phyloP scores from a whole-genome alignment of 208 protist species.

The Trypanosoma theileri region DNA sequence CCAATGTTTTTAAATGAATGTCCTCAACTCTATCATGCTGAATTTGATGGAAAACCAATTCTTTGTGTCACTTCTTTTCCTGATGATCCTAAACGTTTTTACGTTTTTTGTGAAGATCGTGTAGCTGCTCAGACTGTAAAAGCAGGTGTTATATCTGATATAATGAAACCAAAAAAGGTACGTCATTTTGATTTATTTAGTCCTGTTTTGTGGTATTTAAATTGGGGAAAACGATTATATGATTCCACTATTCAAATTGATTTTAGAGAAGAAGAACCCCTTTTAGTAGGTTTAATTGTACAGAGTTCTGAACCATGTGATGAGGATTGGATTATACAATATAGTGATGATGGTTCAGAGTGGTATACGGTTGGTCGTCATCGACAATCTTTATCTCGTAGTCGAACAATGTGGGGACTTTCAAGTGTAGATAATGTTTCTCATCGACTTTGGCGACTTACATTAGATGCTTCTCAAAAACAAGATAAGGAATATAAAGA shows the following conservation, averaged over 20 bases:
- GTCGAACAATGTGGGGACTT: conserved; percentile 29
- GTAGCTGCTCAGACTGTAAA: conserved; percentile 23
- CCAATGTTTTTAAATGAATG: conserved; percentile 25
- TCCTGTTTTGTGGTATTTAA: conserved; percentile 27
- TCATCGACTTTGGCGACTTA: conserved; percentile 43
- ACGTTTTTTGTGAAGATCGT: conserved; percentile 34
- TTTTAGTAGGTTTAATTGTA: conserved; percentile 27
- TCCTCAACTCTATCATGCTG: conserved; percentile 22
- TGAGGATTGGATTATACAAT: conserved; percentile 37
- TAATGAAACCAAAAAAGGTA: conserved; percentile 15
- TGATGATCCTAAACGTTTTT: conserved; percentile 26
- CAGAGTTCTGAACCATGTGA: conserved; percentile 26
- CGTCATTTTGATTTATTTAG: conserved; percentile 31
- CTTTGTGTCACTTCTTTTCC: conserved; percentile 35
- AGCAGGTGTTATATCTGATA: neutral
- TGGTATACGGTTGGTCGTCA: conserved; percentile 35
- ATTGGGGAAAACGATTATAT: conserved; percentile 29
- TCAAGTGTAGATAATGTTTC: conserved; percentile 20
- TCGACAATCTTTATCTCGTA: conserved; percentile 21
- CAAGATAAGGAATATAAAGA: neutral
- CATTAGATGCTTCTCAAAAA: neutral
- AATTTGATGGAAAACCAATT: conserved; percentile 26
- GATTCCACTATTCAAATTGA: conserved; percentile 31
- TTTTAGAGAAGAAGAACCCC: conserved; percentile 31
- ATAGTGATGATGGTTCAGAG: conserved; percentile 39